Evolutionary conservation across 139 green algal species (phyloP), one percentile per base, ranked within the genome.

Genomic region (Tetraselmis striata): DNA sequence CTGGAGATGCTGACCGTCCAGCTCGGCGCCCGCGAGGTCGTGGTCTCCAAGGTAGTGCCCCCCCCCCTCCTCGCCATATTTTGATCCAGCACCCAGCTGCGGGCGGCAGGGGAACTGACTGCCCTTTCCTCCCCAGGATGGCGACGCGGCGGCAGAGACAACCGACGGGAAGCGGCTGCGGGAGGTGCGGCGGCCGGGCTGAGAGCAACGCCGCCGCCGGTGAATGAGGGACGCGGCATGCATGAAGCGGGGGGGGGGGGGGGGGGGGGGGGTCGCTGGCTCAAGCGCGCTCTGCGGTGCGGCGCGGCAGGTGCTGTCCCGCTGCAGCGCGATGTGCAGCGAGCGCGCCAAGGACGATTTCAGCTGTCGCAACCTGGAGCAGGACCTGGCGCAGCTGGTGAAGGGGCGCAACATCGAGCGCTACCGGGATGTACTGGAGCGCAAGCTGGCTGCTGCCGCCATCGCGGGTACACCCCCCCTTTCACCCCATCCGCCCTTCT

Each of bases 1-100:
- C 87, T 98, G 74, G 95, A 98, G 88, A 85, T 90, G 28, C 80
- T 94, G 28, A 28, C 96, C 67, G 86, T 96, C 76, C 94, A 98
- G 90, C 86, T 98, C 29, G 94, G 95, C 1, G 89, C 87, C 1
- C 89, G 88, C 32, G 95, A 98, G 89, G 92, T 85, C 31, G 90
- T 97, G 30, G 0, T 98, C 2, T 86, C 82, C 28, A 92, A 93
- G 87, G 87, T 83, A n/a, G 28, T 76, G 23, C n/a, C n/a, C n/a
- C n/a, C n/a, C n/a, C n/a, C n/a, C n/a, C n/a, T n/a, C n/a, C n/a
- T n/a, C n/a, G n/a, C n/a, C n/a, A n/a, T n/a, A n/a, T n/a, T n/a
- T n/a, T n/a, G n/a, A n/a, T n/a, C n/a, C n/a, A n/a, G n/a, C n/a
- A n/a, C n/a, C n/a, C n/a, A n/a, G n/a, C n/a, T n/a, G n/a, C n/a